A percentile compares a stretch with the other conserved stretches of the same genome.
These are phyloP conservation scores for Neoascochyta sp. DNA, from an alignment of 2,329 filamentous ascomycete species.

Conservation along the genomic window DNA sequence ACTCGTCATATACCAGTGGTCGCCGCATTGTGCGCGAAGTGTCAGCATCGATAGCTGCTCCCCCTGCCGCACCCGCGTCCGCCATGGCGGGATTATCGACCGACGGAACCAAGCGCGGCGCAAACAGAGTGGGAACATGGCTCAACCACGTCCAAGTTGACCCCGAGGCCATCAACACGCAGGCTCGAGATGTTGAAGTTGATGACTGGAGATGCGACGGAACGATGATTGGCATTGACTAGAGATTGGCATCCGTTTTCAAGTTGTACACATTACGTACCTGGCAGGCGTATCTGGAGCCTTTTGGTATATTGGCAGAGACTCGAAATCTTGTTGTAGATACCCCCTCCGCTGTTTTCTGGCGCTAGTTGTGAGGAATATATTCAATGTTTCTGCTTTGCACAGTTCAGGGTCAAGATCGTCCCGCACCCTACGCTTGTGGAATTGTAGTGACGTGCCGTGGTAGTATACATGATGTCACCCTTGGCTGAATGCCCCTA, in stretches of 20 bases:
- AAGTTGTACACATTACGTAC: no score
- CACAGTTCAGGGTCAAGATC: no score
- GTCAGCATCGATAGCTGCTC: constrained; percentile 8
- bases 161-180: constrained; percentile 34
- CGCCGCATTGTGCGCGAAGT: constrained; percentile 24
- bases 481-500: no score
- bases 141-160: constrained; percentile 37
- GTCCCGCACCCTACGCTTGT: no score
- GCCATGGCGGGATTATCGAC: constrained; percentile 38
- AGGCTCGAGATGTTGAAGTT: constrained; percentile 30
- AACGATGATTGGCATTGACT: constrained; percentile 36
- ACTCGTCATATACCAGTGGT: constrained; percentile 20
- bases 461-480: no score
- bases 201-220: constrained; percentile 37
- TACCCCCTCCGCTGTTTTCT: no score
- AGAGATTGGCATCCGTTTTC: constrained; percentile 12
- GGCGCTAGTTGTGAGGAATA: no score
- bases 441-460: no score
- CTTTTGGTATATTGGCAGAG: no score
- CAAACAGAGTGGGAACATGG: constrained; percentile 40
- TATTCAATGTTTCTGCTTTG: no score
- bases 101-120: constrained; percentile 35
- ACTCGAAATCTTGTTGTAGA: no score
- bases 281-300: constrained; percentile 8
- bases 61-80: constrained; percentile 21